Base-by-base conservation (phyloP, 179 eudicot genomes). In the Vitellaria paradoxa region DNA sequence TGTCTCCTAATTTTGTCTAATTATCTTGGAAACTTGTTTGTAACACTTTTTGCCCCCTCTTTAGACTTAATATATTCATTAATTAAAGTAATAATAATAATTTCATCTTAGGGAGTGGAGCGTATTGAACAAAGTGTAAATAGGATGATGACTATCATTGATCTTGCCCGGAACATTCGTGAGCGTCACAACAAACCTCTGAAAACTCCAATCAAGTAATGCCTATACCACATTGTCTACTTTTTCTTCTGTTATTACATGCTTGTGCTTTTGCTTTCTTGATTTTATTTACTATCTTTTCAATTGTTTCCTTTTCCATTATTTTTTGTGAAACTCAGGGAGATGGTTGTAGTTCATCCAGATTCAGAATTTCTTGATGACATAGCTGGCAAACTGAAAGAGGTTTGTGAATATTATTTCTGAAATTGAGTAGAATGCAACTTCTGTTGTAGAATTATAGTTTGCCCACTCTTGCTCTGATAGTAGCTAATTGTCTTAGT, bases 101-200 rank as follows among this genome's bases (percentile, higher is more conserved):
- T 71, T 45, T 65, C 49, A 11, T 82, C 66, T 56, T 78, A 93
- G 98, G 88, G 97, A 77, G 99, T 84, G 30, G 93, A 94, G 63
- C 97, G 97, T 59, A 94, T 96, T 78, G 99, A 92, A 74, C 91
- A 91, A 81, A 96, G 99, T 87, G 99, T 96, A 20, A 89, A 84
- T 69, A 89, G 99, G 69, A 96, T 96, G 99, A 93, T 84, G 86
- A 94, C 86, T 68, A 88, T 92, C 63, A 96, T 94, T 79, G 99
- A 96, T 84, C 94, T 87, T 70, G 98, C 96, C 13, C 91, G 99
- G 24, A 94, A 92, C 84, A 94, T 96, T 65, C 98, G 98, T 77
- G 99, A 96, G 82, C 99, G 98, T 72, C 96, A 94, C 85, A 96
- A 94, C 82, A 88, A 93, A 82, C 99, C 99, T 81, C 78, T 96